phyloP scores from a whole-genome alignment of 305 asterid species.

The Solanum aculeatissimum region DNA sequence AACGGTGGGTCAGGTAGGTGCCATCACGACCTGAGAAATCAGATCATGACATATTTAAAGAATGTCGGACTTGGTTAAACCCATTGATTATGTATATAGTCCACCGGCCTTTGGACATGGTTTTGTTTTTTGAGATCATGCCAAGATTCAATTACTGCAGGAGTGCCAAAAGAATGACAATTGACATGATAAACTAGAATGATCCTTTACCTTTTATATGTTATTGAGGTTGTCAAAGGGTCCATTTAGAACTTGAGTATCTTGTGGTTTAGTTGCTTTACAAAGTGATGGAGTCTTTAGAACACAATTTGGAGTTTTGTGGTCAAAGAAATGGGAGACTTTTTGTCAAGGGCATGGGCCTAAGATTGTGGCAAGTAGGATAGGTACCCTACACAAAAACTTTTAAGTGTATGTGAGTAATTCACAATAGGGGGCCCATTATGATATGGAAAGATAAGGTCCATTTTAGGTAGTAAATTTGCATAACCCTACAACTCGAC shows the following conservation, averaged over 20 bases:
- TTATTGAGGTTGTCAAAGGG: background rate
- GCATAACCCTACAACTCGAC: slow-evolving; percentile 2
- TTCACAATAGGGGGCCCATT: slow-evolving; percentile 4
- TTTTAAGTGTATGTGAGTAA: background rate
- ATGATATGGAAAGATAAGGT: slow-evolving; percentile 6
- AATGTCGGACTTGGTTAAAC: background rate
- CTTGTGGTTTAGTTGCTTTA: background rate
- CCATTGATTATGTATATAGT: background rate
- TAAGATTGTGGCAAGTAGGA: background rate
- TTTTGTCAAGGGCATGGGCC: background rate
- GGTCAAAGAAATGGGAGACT: slow-evolving; percentile 1
- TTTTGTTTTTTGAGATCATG: background rate
- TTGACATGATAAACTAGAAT: background rate
- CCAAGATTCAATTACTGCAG: background rate
- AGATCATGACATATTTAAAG: background rate
- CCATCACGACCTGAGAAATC: too few species aligned
- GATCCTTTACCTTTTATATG: background rate
- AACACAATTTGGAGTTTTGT: background rate
- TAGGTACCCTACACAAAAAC: slow-evolving; percentile 3
- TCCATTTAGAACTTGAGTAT: background rate
- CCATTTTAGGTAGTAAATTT: slow-evolving; percentile 3
- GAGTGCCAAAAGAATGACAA: slow-evolving; percentile 1
- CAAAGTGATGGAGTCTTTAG: background rate
- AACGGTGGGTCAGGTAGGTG: too few species aligned
- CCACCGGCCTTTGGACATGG: background rate